A percentile compares a stretch with the other conserved stretches of the same genome.
These are phyloP conservation scores for Paramecium caudatum DNA, from an alignment of 73 alveolate genomes.

Conservation along the genomic window DNA sequence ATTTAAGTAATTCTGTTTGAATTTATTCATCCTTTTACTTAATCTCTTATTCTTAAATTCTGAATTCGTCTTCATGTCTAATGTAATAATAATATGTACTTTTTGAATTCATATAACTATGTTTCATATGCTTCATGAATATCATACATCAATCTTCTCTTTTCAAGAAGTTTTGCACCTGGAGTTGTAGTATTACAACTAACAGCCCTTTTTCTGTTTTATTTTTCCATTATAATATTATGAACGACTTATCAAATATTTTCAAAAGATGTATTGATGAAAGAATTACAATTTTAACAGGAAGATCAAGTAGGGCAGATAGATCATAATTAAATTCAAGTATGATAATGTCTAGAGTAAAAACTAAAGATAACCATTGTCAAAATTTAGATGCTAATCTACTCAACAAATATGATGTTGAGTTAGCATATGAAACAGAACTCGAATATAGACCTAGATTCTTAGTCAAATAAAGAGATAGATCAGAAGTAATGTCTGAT, in stretches of 20 bases:
- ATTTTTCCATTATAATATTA: background rate
- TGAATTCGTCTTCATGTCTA: conserved; percentile 67
- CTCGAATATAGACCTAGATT: conserved; percentile 26
- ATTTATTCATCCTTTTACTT: conserved; percentile 67
- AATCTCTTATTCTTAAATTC: conserved; percentile 49
- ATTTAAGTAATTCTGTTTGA: conserved; percentile 63
- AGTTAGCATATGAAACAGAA: background rate
- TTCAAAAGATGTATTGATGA: conserved; percentile 29
- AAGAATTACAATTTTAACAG: conserved; percentile 22
- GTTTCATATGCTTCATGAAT: conserved; percentile 76
- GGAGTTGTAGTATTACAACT: conserved; percentile 64
- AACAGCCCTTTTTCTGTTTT: background rate
- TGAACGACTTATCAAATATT: conserved; percentile 2
- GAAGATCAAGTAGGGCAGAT: conserved; percentile 51
- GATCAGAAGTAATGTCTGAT: background rate
- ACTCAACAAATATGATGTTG: conserved; percentile 42
- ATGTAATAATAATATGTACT: background rate
- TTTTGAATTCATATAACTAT: conserved; percentile 65
- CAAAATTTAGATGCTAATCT: background rate
- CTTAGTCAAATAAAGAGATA: background rate
- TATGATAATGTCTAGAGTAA: conserved; percentile 24
- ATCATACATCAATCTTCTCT: conserved; percentile 77
- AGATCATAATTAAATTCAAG: conserved; percentile 16
- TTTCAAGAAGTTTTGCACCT: conserved; percentile 72
- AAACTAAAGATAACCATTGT: background rate